Evolutionary conservation across 192 early-diverging fungal genomes (phyloP).

Genomic region (Pilobolus umbonatus): DNA sequence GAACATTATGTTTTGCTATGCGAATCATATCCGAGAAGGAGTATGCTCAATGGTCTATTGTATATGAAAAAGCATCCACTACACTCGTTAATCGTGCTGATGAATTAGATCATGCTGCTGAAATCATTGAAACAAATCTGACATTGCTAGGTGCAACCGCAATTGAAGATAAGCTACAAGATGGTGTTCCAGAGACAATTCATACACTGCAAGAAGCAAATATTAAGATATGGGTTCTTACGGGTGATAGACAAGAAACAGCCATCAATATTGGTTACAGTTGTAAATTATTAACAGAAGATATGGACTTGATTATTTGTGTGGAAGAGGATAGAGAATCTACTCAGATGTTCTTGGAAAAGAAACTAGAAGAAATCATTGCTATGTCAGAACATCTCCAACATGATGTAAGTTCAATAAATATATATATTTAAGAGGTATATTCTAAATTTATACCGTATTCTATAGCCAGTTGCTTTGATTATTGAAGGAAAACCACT

Average conservation of each 20-base stretch:
- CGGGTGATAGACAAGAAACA: constrained; percentile 93
- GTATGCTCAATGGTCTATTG: constrained; percentile 70
- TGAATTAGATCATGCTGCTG: constrained; percentile 77
- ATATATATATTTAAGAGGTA: no score
- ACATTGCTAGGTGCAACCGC: constrained; percentile 88
- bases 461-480: constrained; percentile 58
- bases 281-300: constrained; percentile 86
- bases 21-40: constrained; percentile 76
- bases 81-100: constrained; percentile 77
- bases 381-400: constrained; percentile 20
- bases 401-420: neutral
- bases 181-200: constrained; percentile 93
- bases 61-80: constrained; percentile 77
- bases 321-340: constrained; percentile 81
- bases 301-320: constrained; percentile 87
- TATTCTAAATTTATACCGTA: neutral
- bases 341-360: constrained; percentile 77
- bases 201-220: constrained; percentile 84
- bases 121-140: constrained; percentile 87
- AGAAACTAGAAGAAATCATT: constrained; percentile 66
- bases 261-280: constrained; percentile 97
- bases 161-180: constrained; percentile 95
- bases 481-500: constrained; percentile 91
- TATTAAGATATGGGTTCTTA: constrained; percentile 93
- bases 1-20: constrained; percentile 90